Conservation (phyloP, 2,329 filamentous ascomycete genomes). For the Dothideomycetes sp. region DNA sequence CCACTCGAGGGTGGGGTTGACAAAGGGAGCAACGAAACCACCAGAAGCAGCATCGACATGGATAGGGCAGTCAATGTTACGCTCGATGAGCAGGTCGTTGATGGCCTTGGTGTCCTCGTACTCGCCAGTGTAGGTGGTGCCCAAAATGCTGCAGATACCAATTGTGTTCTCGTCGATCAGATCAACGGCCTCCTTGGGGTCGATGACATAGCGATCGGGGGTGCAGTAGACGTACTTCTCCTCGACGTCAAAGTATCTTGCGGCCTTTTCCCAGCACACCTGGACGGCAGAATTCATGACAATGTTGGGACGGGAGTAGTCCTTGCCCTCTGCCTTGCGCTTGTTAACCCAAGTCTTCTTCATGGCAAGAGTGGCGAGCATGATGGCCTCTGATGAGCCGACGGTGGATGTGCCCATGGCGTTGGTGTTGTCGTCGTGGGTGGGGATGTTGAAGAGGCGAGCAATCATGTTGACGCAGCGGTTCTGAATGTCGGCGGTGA, state of each 20-base stretch:
- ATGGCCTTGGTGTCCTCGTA: constrained; percentile 90
- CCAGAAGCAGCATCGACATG: constrained; percentile 90
- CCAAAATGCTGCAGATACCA: constrained; percentile 83
- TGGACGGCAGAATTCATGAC: constrained; percentile 95
- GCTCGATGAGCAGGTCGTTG: constrained; percentile 73
- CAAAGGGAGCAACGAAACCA: constrained; percentile 88
- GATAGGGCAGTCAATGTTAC: constrained; percentile 68
- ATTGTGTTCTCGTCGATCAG: constrained; percentile 64
- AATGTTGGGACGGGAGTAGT: constrained; percentile 72
- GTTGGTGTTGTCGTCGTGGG: constrained; percentile 41
- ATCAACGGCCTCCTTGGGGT: constrained; percentile 50
- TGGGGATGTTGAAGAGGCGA: constrained; percentile 72
- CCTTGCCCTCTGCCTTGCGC: constrained; percentile 71
- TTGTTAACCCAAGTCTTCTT: constrained; percentile 90
- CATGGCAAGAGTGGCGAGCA: constrained; percentile 78
- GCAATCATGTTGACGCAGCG: constrained; percentile 69
- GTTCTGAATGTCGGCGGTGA: constrained; percentile 56
- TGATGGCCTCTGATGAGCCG: constrained; percentile 81
- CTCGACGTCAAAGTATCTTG: constrained; percentile 58
- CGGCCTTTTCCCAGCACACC: constrained; percentile 87
- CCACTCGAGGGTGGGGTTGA: constrained; percentile 74
- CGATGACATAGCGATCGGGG: constrained; percentile 50
- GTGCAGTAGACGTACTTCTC: constrained; percentile 67
- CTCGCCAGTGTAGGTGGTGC: constrained; percentile 90
- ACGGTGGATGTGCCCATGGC: constrained; percentile 81